Evolutionary conservation across 805 yeast species (phyloP).

Genomic region (Cyberlindnera xylosilytica): DNA sequence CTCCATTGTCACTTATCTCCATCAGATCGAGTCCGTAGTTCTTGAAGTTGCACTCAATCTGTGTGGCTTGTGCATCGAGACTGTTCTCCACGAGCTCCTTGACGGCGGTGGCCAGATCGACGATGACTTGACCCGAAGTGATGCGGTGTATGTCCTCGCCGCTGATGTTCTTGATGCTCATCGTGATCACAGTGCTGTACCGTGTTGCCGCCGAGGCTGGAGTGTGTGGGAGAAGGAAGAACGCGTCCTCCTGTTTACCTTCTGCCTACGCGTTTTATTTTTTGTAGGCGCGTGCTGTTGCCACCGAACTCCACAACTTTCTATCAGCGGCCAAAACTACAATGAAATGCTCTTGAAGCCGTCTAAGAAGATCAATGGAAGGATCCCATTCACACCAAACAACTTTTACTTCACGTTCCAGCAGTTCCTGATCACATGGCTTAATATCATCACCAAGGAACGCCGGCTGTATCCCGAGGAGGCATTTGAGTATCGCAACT

Average conservation of each 20-base stretch:
- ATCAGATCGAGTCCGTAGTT: slow-evolving; percentile 73
- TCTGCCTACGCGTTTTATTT: slow-evolving; percentile 1
- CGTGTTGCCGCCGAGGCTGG: slow-evolving; percentile 1
- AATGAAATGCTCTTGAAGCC: slow-evolving; percentile 6
- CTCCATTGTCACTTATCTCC: slow-evolving; percentile 67
- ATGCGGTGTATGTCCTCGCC: slow-evolving; percentile 61
- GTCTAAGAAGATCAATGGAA: neutral
- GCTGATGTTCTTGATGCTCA: slow-evolving; percentile 9
- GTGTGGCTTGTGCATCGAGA: slow-evolving; percentile 71
- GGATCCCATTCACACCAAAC: slow-evolving; percentile 13
- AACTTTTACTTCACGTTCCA: slow-evolving; percentile 15
- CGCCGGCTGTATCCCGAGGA: slow-evolving; percentile 36
- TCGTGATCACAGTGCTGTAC: neutral
- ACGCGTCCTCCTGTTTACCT: neutral
- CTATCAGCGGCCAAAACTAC: neutral
- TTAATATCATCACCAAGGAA: slow-evolving; percentile 34
- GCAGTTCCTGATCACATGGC: slow-evolving; percentile 34
- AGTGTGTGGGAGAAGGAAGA: neutral
- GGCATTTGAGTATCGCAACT: slow-evolving; percentile 34
- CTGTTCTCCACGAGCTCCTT: slow-evolving; percentile 88
- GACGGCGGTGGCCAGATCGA: slow-evolving; percentile 70
- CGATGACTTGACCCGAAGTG: slow-evolving; percentile 92
- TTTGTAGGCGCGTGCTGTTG: no score
- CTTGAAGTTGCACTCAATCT: slow-evolving; percentile 63
- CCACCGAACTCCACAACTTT: no score